These are phyloP conservation scores for Pythium brachiatum DNA, from an alignment of 352 stramenopile genomes.

Conservation along the genomic window DNA sequence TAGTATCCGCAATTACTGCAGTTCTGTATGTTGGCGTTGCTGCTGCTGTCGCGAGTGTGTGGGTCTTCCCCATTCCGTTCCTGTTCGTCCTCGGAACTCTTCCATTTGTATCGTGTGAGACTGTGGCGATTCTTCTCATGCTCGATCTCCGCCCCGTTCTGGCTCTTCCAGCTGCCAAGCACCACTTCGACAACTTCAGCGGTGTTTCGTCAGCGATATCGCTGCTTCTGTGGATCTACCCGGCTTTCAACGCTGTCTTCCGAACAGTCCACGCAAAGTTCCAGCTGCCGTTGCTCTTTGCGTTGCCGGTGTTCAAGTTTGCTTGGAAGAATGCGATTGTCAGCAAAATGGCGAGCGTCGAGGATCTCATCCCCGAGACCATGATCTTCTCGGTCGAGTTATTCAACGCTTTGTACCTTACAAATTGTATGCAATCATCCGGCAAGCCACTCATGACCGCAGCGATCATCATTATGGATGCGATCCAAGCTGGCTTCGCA, in stretches of 20 bases:
- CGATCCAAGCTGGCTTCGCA: background rate
- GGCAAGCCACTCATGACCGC: background rate
- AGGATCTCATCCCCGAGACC: slow-evolving; percentile 11
- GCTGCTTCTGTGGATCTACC: slow-evolving; percentile 4
- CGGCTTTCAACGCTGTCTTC: slow-evolving; percentile 4
- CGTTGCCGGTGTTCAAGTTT: slow-evolving; percentile 10
- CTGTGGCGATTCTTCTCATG: background rate
- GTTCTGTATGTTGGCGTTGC: background rate
- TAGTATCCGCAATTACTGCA: background rate
- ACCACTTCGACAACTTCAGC: background rate
- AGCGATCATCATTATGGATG: slow-evolving; percentile 10
- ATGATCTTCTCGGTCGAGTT: slow-evolving; percentile 21
- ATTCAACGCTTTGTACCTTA: slow-evolving; percentile 17
- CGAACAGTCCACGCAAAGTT: background rate
- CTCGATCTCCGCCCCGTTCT: background rate
- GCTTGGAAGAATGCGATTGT: slow-evolving; percentile 6
- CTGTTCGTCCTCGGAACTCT: slow-evolving; percentile 1
- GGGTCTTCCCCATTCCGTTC: slow-evolving; percentile 13
- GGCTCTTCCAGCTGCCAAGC: background rate
- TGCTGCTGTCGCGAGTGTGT: background rate
- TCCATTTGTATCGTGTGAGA: background rate
- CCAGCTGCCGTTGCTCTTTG: slow-evolving; percentile 2
- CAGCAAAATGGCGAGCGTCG: slow-evolving; percentile 6
- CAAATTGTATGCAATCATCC: slow-evolving; percentile 13
- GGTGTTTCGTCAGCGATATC: background rate